phyloP scores from a whole-genome alignment of 1,284 basidiomycete species.

The Psilocybe mexicana region DNA sequence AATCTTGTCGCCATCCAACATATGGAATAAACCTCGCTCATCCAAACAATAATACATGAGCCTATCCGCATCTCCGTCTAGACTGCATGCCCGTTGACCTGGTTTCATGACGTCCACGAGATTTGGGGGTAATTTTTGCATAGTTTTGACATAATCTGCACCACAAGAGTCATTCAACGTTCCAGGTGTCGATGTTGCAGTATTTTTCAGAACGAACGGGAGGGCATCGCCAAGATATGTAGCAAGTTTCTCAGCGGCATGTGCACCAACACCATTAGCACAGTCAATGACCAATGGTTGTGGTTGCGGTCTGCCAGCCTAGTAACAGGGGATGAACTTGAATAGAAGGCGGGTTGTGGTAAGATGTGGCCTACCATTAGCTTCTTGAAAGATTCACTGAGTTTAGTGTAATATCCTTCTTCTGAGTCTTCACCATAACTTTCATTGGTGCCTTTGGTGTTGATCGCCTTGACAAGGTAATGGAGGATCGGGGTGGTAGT shows the following conservation, averaged over 20 bases:
- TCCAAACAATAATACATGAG: slow-evolving; percentile 95
- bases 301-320: slow-evolving; percentile 64
- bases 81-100: slow-evolving; percentile 85
- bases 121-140: slow-evolving; percentile 80
- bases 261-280: slow-evolving; percentile 95
- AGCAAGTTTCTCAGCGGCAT: slow-evolving; percentile 62
- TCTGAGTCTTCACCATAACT: slow-evolving; percentile 84
- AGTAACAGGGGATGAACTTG: slow-evolving; percentile 8
- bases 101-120: slow-evolving; percentile 59
- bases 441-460: slow-evolving; percentile 77
- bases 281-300: slow-evolving; percentile 86
- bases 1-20: slow-evolving; percentile 99
- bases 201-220: slow-evolving; percentile 67
- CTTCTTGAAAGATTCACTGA: slow-evolving; percentile 84
- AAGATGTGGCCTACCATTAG: slow-evolving; percentile 67
- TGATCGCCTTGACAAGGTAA: slow-evolving; percentile 91
- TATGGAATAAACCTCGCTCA: slow-evolving; percentile 75
- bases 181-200: slow-evolving; percentile 63
- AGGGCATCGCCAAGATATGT: slow-evolving; percentile 57
- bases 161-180: slow-evolving; percentile 89
- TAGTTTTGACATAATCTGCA: slow-evolving; percentile 97
- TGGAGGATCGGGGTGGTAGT: slow-evolving; percentile 96
- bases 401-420: slow-evolving; percentile 87
- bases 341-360: neutral
- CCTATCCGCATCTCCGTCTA: slow-evolving; percentile 98